Evolutionary conservation across 495 filamentous ascomycete genomes (phyloP).

Genomic region (Hyaloscypha finlandica): DNA sequence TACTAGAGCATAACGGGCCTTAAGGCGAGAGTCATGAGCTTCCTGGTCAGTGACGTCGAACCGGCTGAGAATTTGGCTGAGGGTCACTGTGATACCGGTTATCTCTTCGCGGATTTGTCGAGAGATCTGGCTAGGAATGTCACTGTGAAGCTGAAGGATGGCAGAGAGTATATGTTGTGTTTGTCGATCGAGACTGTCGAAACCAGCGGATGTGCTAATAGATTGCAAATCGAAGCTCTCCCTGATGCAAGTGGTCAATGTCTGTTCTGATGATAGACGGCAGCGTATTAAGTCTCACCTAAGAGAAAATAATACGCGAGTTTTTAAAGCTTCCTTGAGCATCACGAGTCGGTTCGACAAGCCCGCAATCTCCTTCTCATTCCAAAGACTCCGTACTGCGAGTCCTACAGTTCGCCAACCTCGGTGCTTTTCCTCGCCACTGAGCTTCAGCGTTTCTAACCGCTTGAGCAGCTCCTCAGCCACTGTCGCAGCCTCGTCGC

Average conservation of each 20-base stretch:
- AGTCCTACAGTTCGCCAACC: not conserved
- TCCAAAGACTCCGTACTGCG: not conserved
- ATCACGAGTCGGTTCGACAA: not conserved
- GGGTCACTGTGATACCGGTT: not conserved
- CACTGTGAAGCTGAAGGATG: not conserved
- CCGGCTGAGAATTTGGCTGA: conserved; percentile 6
- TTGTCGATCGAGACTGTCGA: conserved; percentile 7
- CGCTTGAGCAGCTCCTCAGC: conserved; percentile 6
- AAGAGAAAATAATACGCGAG: not conserved
- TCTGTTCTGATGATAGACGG: not conserved
- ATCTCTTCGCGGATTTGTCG: not conserved
- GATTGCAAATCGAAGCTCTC: not conserved
- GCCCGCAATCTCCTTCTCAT: conserved; percentile 4
- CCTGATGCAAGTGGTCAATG: not conserved
- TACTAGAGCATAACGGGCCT: not conserved
- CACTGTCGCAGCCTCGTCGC: conserved; percentile 1
- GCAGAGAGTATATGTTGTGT: conserved; percentile 2
- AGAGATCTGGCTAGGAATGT: not conserved
- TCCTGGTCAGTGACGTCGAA: not conserved
- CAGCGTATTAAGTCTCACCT: not conserved
- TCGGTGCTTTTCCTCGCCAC: not conserved
- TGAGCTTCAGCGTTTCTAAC: not conserved
- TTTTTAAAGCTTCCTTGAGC: conserved; percentile 6
- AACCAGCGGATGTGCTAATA: not conserved
- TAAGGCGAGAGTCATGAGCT: not conserved